Percentiles rank a stretch among this genome's conserved stretches.
Conservation (phyloP, 1,284 basidiomycete genomes). For the Fomitiporia mediterranea region DNA sequence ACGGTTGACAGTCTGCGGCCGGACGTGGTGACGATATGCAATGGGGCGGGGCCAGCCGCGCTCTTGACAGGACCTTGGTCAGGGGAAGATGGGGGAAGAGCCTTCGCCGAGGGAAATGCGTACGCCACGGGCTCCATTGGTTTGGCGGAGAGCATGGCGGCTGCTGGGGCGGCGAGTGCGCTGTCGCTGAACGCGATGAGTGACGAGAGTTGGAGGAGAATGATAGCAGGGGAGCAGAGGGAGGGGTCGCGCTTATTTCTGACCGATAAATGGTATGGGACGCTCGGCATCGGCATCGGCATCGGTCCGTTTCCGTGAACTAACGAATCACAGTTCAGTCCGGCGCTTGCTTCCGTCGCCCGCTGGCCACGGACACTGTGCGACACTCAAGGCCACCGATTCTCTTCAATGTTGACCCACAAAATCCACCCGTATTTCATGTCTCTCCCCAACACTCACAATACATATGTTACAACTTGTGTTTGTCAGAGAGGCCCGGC, state of each 20-base stretch:
- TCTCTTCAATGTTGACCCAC: too few relatives aligned
- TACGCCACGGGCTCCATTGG: slow-evolving; percentile 36
- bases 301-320: background rate
- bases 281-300: slow-evolving; percentile 9
- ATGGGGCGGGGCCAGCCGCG: slow-evolving; percentile 19
- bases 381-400: too few relatives aligned
- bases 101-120: slow-evolving; percentile 23
- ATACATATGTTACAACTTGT: too few relatives aligned
- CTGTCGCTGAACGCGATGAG: background rate
- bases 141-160: slow-evolving; percentile 40
- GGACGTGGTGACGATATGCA: slow-evolving; percentile 21
- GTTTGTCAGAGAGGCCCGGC: too few relatives aligned
- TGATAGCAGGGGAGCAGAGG: slow-evolving; percentile 16
- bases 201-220: slow-evolving; percentile 7
- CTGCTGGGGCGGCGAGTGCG: slow-evolving; percentile 8
- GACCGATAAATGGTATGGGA: slow-evolving; percentile 21
- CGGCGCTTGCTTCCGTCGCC: background rate
- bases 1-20: slow-evolving; percentile 19
- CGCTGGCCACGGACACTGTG: too few relatives aligned
- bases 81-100: slow-evolving; percentile 7
- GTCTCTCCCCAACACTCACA: background rate
- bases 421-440: too few relatives aligned
- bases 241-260: slow-evolving; percentile 17
- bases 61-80: slow-evolving; percentile 20
- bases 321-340: background rate